Base-by-base conservation (phyloP, 1,139 yeast genomes). In the Blastobotrys buckinghamii region DNA sequence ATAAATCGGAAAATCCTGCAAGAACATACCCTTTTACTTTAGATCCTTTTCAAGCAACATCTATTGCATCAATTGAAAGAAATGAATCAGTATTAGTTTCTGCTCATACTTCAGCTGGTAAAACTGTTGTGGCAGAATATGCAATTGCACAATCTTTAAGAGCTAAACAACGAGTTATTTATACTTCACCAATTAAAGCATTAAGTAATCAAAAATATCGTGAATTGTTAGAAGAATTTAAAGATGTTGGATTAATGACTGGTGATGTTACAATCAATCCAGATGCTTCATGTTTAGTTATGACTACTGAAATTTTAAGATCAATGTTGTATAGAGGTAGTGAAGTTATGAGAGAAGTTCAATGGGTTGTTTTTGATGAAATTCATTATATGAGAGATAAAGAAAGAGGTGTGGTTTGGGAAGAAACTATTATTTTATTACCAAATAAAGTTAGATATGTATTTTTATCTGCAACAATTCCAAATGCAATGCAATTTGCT, bases 391-490 rank as follows among this genome's bases (percentile, higher is more conserved):
- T 90, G 82, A 82, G 95, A 72, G 97, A 89, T 66, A 83, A 87
- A 59, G 92, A 89, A 55, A 81, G 99, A 70, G 99, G 99, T 65
- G 99, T 92, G 42, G 98, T 92, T 35, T 92, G 99, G 99, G 99
- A 92, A 72, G 99, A 92, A 70, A 94, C 96, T 19, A 92, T 92
- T 57, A 92, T 92, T 54, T 76, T 92, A 70, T 75, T 92, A 49
- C 99, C 99, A 2, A 96, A 90, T 61, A 94, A 92, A 70, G 96
- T 94, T 39, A 73, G 74, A 51, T 69, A 74, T 37, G 74, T 75
- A 24, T 59, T 68, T 34, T 55, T 68, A 27, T 89, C 97, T 13
- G 99, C 99, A 45, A 92, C 99, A 2, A 94, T 92, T 55, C 98
- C 99, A 35, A 92, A 92, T 66, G 96, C 98, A 4, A 85, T 88